Conservation (phyloP, 2,329 filamentous ascomycete genomes). For the Sarocladium strictum region DNA sequence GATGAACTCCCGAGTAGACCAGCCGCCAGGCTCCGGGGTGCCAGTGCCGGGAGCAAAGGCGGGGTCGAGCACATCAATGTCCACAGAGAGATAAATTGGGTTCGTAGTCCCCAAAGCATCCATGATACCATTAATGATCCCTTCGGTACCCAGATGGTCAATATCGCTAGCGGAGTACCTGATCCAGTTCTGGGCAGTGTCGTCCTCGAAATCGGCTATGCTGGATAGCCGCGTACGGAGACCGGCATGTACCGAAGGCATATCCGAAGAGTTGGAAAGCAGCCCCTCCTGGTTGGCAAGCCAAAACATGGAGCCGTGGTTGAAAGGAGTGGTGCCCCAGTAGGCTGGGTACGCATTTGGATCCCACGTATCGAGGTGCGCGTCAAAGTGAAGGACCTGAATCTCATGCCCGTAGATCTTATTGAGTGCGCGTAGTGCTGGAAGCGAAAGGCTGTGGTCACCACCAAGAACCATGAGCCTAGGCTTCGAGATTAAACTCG, state of each 20-base stretch:
- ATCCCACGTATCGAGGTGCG: slow-evolving; percentile 81
- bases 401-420: slow-evolving; percentile 56
- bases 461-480: slow-evolving; percentile 66
- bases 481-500: too few relatives aligned
- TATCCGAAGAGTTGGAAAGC: slow-evolving; percentile 66
- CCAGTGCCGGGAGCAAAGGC: slow-evolving; percentile 73
- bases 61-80: slow-evolving; percentile 80
- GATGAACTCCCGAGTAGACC: slow-evolving; percentile 66
- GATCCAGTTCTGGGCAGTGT: slow-evolving; percentile 70
- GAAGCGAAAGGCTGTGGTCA: slow-evolving; percentile 66
- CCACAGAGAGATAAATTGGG: slow-evolving; percentile 76
- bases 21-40: slow-evolving; percentile 70
- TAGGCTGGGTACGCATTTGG: slow-evolving; percentile 72
- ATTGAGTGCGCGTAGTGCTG: slow-evolving; percentile 61
- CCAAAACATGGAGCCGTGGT: slow-evolving; percentile 84
- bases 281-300: slow-evolving; percentile 71
- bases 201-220: slow-evolving; percentile 61
- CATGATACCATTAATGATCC: slow-evolving; percentile 73
- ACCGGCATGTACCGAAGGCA: slow-evolving; percentile 72
- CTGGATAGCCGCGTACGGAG: slow-evolving; percentile 68
- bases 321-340: slow-evolving; percentile 62
- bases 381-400: slow-evolving; percentile 69
- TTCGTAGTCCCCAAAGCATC: slow-evolving; percentile 67
- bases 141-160: slow-evolving; percentile 62
- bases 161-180: slow-evolving; percentile 76